Percentiles rank a stretch among this genome's conserved stretches.
phyloP scores from a whole-genome alignment of 73 alveolate genomes.

The Paramecium caudatum region DNA sequence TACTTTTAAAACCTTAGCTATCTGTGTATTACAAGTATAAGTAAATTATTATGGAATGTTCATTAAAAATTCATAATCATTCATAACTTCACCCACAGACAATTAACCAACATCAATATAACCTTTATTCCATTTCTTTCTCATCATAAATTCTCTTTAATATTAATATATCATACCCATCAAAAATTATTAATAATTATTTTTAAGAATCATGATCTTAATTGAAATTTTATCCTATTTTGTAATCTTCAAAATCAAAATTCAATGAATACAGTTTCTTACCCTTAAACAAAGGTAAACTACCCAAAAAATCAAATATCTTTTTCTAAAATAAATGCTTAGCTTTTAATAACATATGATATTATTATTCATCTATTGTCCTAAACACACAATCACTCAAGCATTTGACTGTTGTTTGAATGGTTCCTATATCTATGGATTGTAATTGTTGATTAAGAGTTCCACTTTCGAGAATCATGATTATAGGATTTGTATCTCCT shows the following conservation, averaged over 20 bases:
- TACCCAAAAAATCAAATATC: not conserved
- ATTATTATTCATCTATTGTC: slow-evolving; percentile 13
- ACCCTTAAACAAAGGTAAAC: not conserved
- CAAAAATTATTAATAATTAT: not conserved
- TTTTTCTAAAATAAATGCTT: not conserved
- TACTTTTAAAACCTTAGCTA: not conserved
- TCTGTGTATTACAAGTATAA: not conserved
- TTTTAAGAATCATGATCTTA: not conserved
- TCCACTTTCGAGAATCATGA: slow-evolving; percentile 29
- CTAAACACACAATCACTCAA: slow-evolving; percentile 39
- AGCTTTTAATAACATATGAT: not conserved
- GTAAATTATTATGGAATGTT: not conserved
- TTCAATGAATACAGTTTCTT: not conserved
- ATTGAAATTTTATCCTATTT: not conserved
- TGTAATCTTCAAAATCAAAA: not conserved
- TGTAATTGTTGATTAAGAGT: not conserved
- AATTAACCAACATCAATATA: slow-evolving; percentile 9
- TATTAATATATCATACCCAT: not conserved
- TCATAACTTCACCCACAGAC: not conserved
- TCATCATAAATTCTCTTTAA: slow-evolving; percentile 4
- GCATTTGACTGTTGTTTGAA: not conserved
- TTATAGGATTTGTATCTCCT: not conserved
- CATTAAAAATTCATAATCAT: slow-evolving; percentile 4
- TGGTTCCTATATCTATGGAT: not conserved
- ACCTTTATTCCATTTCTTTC: slow-evolving; percentile 32